Evolutionary conservation across 345 rosid species (phyloP).

Genomic region (Melastoma malabathricum): DNA sequence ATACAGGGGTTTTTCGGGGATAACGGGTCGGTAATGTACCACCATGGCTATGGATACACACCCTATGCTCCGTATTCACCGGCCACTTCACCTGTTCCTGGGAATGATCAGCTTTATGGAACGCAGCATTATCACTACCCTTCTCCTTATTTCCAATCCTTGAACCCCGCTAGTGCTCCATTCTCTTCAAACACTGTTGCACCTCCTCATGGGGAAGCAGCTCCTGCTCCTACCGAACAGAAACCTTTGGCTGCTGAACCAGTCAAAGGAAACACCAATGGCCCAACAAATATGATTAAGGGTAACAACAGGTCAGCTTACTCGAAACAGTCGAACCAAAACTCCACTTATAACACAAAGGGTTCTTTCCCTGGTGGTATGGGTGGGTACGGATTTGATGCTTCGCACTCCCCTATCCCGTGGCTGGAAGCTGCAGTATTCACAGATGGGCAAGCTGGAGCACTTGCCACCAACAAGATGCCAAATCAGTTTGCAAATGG

Average conservation of each 20-base stretch:
- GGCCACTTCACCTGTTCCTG: conserved; percentile 69
- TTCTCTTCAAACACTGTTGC: conserved; percentile 37
- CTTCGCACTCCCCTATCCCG: conserved; percentile 26
- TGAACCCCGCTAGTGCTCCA: conserved; percentile 36
- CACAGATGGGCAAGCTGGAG: conserved; percentile 44
- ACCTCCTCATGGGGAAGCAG: conserved; percentile 35
- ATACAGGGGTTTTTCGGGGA: conserved; percentile 68
- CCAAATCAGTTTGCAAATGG: conserved; percentile 38
- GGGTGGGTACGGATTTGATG: conserved; percentile 45
- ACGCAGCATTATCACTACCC: conserved; percentile 95
- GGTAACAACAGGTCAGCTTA: conserved; percentile 46
- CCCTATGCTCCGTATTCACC: conserved; percentile 78
- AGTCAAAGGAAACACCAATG: conserved; percentile 32
- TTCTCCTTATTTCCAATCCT: conserved; percentile 43
- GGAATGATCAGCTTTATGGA: conserved; percentile 71
- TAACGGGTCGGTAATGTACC: conserved; percentile 64
- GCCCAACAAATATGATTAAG: conserved; percentile 31
- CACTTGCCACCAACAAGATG: conserved; percentile 26
- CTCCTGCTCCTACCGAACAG: conserved; percentile 42
- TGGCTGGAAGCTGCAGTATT: conserved; percentile 37
- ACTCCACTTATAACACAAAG: conserved; percentile 30
- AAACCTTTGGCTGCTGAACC: conserved; percentile 46
- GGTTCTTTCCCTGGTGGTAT: conserved; percentile 32
- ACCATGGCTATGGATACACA: conserved; percentile 57
- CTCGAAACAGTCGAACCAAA: conserved; percentile 37